Percentiles rank a stretch among this genome's conserved stretches.
Conservation (phyloP, 2,329 filamentous ascomycete genomes). For the Anisogramma anomala region DNA sequence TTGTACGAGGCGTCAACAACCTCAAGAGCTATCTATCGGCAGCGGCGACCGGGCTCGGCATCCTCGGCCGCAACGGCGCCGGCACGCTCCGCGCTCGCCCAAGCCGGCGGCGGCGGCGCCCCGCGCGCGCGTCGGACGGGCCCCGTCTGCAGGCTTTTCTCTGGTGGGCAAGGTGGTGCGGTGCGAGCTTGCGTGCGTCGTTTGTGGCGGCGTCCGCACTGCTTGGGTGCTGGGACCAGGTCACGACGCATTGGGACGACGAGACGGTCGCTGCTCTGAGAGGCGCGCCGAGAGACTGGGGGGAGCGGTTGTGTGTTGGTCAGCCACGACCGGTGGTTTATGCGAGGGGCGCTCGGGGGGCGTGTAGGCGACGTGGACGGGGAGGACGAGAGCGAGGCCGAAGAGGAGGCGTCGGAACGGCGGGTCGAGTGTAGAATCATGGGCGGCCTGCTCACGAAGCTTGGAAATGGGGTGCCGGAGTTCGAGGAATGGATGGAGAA, state of each 20-base stretch:
- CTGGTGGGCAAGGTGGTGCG: conserved; percentile 67
- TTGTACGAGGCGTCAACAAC: conserved; percentile 58
- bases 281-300: conserved; percentile 53
- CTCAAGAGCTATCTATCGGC: conserved; percentile 57
- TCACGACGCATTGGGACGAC: conserved; percentile 76
- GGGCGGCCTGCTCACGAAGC: conserved; percentile 40
- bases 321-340: conserved; percentile 73
- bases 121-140: conserved; percentile 63
- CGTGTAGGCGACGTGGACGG: conserved; percentile 31
- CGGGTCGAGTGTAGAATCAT: conserved; percentile 50
- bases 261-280: conserved; percentile 66
- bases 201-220: conserved; percentile 57
- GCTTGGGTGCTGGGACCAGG: conserved; percentile 68
- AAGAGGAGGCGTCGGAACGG: conserved; percentile 31
- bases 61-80: conserved; percentile 68
- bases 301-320: conserved; percentile 63
- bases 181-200: conserved; percentile 54
- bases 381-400: conserved; percentile 33
- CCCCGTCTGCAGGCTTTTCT: conserved; percentile 61
- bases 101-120: conserved; percentile 55
- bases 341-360: conserved; percentile 61
- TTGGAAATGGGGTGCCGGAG: conserved; percentile 50
- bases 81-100: conserved; percentile 74
- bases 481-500: conserved; percentile 55
- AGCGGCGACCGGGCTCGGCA: conserved; percentile 62